phyloP scores from a whole-genome alignment of 805 yeast genomes.

The Candida ipomoeae region DNA sequence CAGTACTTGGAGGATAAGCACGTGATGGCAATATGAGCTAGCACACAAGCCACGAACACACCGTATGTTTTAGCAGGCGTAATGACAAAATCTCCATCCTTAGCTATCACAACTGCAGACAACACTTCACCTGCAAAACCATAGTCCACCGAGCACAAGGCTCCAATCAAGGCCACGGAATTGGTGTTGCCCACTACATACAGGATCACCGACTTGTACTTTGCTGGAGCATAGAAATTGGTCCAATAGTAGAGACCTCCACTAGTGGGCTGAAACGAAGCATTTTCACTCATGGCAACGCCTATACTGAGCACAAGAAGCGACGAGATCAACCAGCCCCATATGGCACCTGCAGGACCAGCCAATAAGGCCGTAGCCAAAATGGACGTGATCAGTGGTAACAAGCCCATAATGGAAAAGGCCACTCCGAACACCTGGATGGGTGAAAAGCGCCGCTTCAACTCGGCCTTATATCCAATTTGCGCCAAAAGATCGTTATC shows the following conservation, averaged over 20 bases:
- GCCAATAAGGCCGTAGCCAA: slow-evolving; percentile 51
- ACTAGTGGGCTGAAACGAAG: slow-evolving; percentile 67
- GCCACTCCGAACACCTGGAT: slow-evolving; percentile 68
- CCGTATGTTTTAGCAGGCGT: slow-evolving; percentile 58
- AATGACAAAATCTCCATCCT: slow-evolving; percentile 52
- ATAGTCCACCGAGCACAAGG: slow-evolving; percentile 63
- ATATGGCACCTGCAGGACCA: slow-evolving; percentile 61
- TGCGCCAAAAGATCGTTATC: slow-evolving; percentile 41
- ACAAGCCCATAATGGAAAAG: slow-evolving; percentile 66
- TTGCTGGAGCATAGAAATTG: slow-evolving; percentile 56
- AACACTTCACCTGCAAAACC: slow-evolving; percentile 61
- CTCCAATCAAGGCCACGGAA: slow-evolving; percentile 62
- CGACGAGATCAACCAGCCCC: slow-evolving; percentile 71
- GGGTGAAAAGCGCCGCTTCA: slow-evolving; percentile 56
- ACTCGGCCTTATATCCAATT: slow-evolving; percentile 69
- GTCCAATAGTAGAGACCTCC: slow-evolving; percentile 73
- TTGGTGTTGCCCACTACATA: slow-evolving; percentile 61
- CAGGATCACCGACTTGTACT: slow-evolving; percentile 20
- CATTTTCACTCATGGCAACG: slow-evolving; percentile 59
- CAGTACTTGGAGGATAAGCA: slow-evolving; percentile 53
- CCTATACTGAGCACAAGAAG: slow-evolving; percentile 57
- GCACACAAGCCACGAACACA: slow-evolving; percentile 57
- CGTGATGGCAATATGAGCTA: slow-evolving; percentile 50
- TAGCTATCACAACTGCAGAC: slow-evolving; percentile 52
- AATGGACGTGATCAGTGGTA: slow-evolving; percentile 60